Evolutionary conservation across 2,329 filamentous ascomycete species (phyloP).

Genomic region (Hypoxylon sp.): DNA sequence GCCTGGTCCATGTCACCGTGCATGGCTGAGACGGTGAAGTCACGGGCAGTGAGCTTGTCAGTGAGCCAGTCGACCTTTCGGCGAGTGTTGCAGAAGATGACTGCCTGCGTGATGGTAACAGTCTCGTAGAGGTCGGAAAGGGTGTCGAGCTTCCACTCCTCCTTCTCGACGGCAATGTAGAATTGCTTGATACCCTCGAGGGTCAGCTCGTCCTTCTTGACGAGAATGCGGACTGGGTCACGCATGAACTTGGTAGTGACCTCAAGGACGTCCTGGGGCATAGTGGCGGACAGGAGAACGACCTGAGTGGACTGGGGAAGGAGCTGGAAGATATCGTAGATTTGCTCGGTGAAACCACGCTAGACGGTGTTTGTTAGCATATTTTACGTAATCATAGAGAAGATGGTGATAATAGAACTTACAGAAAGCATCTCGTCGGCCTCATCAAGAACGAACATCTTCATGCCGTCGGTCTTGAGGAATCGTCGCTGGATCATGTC

Average conservation of each 20-base stretch:
- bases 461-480: constrained; percentile 97
- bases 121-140: constrained; percentile 99
- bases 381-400: background rate
- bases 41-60: constrained; percentile 96
- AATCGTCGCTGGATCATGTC: constrained; percentile 99
- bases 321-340: constrained; percentile 99
- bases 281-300: constrained; percentile 95
- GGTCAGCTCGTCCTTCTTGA: constrained; percentile 99
- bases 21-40: constrained; percentile 99
- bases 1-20: constrained; percentile 99
- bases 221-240: constrained; percentile 96
- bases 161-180: constrained; percentile 99
- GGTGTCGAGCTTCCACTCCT: constrained; percentile 99
- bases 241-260: constrained; percentile 99
- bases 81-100: constrained; percentile 99
- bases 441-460: constrained; percentile 99
- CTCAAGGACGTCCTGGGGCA: constrained; percentile 98
- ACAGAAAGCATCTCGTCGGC: constrained; percentile 98
- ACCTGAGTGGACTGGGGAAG: constrained; percentile 98
- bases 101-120: constrained; percentile 98
- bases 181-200: constrained; percentile 99
- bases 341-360: constrained; percentile 99
- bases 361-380: constrained; percentile 53
- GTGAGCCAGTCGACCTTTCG: constrained; percentile 99
- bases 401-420: constrained; percentile 49